These are phyloP conservation scores for Setaria viridis DNA, from an alignment of 202 grass and related monocot species.

Conservation along the genomic window DNA sequence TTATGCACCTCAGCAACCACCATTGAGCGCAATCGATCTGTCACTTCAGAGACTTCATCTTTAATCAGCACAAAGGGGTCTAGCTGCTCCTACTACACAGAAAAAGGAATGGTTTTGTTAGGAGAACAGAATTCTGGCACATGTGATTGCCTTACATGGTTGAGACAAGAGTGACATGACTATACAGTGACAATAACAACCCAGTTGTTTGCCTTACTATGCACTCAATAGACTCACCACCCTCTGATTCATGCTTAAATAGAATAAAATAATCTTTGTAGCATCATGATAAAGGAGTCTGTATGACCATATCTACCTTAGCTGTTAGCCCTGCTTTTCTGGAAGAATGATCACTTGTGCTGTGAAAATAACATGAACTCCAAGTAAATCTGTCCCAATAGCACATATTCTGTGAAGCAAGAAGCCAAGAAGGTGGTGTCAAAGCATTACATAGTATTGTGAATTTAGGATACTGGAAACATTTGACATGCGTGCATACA, in stretches of 20 bases:
- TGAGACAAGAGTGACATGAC: too few species aligned
- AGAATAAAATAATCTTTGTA: not conserved
- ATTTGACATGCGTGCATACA: not conserved
- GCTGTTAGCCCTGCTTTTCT: not conserved
- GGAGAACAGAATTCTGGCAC: too few species aligned
- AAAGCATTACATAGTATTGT: conserved; percentile 4
- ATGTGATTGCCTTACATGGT: too few species aligned
- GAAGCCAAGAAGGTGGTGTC: conserved; percentile 18
- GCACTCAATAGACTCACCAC: too few species aligned
- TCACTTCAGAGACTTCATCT: too few species aligned
- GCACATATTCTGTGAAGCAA: conserved; percentile 26
- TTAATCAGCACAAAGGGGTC: too few species aligned
- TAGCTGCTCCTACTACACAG: too few species aligned
- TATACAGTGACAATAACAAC: too few species aligned
- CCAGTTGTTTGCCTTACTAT: not conserved
- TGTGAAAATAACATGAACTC: conserved; percentile 34
- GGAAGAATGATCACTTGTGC: not conserved
- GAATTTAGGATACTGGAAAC: not conserved
- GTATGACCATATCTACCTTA: conserved; percentile 33
- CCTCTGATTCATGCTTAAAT: not conserved
- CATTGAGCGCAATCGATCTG: too few species aligned
- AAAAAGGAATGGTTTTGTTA: too few species aligned
- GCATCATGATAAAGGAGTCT: not conserved
- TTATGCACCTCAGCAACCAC: too few species aligned
- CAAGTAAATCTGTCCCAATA: not conserved